Base-by-base conservation (phyloP, 2,329 filamentous ascomycete species). In the Tolypocladium ophioglossoides region DNA sequence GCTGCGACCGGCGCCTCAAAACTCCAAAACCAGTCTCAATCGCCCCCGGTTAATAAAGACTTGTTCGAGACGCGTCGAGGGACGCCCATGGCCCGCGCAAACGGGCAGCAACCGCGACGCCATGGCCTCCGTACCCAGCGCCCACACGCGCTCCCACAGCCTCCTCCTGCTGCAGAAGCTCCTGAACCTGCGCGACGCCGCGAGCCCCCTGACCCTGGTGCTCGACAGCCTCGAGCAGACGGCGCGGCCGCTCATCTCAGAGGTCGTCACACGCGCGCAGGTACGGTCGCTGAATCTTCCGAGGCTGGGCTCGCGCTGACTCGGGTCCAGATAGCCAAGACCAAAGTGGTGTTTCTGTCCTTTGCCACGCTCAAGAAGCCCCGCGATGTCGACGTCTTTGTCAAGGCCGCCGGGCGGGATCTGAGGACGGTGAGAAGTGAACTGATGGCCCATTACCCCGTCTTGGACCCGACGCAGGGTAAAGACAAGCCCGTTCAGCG, bases 221-320 rank as follows among this genome's bases (percentile, higher is more conserved):
- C 77, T 96, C 54, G 92, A 97, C 69, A 89, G 79, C 37, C 76
- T 96, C 34, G 90, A 95, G 71, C 91, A 96, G 71, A 83, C 85
- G 30, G 88, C 84, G 8, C 78, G 76, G 34, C 84, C 85, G 0
- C 72, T 96, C 4, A 59, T 92, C 2, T 72, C 75, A 20, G 91
- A 96, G 69, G 89, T 92, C 69, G 81, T 88, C 53, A 75, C 78
- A 49, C 80, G 91, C 62, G 89, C 87, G 53, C 88, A 86, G 74
- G 89, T 87, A 61, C 22, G 53, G 4, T 12, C 14, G 18, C 39
- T 4, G 7, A 14, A 6, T 20, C 55, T 71, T 61, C 11, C 30
- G 20, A 20, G 47, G 18, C 22, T 50, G 40, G 18, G 12, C 12
- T 20, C 41, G 18, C 14, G 22, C 39, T 46, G 30, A 44, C 32